Evolutionary conservation across 306 rosid species (phyloP).

Genomic region (Pterocarpus santalinus): DNA sequence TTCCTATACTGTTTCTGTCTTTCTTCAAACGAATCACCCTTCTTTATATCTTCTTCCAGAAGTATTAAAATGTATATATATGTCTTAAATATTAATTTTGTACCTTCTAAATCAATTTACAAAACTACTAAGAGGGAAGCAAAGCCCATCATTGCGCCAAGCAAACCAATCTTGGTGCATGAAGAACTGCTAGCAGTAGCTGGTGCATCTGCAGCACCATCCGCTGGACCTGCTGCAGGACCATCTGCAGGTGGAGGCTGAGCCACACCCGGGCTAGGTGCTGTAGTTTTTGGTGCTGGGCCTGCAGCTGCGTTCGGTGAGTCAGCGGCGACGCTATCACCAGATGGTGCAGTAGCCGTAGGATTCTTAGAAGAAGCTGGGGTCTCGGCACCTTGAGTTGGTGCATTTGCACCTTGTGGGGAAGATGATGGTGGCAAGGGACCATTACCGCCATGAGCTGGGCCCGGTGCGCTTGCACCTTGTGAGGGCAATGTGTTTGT

Average conservation of each 20-base stretch:
- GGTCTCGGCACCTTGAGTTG: background rate
- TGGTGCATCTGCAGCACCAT: background rate
- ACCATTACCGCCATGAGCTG: too few relatives aligned
- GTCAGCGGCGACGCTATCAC: background rate
- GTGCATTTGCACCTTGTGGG: background rate
- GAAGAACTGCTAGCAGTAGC: conserved; percentile 28
- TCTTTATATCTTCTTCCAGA: background rate
- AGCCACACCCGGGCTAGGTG: background rate
- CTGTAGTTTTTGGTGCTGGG: background rate
- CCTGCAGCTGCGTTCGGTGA: background rate
- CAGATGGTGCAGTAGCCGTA: conserved; percentile 26
- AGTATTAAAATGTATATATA: background rate
- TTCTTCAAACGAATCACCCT: background rate
- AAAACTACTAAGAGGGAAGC: conserved; percentile 44
- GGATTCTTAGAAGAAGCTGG: background rate
- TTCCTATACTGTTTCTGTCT: background rate
- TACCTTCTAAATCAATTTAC: conserved; percentile 8
- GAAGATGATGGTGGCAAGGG: too few relatives aligned
- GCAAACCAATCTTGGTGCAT: conserved; percentile 29
- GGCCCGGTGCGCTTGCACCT: too few relatives aligned
- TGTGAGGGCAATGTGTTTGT: too few relatives aligned
- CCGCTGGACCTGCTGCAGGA: conserved; percentile 44
- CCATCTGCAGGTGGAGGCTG: conserved; percentile 16
- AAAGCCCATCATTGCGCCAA: conserved; percentile 48
- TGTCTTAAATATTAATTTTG: background rate